phyloP scores from a whole-genome alignment of 31 red algal species.

The Asparagopsis taxiformis region DNA sequence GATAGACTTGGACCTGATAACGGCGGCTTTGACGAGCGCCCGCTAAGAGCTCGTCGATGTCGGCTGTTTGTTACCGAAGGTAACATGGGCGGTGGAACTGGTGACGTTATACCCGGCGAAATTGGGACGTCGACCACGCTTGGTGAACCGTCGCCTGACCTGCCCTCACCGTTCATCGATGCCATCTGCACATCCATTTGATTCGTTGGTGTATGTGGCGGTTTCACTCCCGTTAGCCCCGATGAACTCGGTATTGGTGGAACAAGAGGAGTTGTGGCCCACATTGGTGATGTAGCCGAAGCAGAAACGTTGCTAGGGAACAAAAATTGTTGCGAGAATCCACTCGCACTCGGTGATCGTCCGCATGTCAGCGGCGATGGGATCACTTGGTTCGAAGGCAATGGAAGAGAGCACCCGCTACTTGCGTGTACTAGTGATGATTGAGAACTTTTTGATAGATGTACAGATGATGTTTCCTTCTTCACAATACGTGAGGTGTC shows the following conservation, averaged over 20 bases:
- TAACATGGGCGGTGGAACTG: conserved; percentile 25
- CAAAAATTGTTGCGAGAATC: conserved; percentile 32
- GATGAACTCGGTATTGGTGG: not conserved
- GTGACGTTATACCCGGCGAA: conserved; percentile 48
- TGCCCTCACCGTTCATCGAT: not conserved
- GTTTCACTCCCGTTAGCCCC: not conserved
- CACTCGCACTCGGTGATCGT: conserved; percentile 23
- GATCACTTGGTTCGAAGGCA: conserved; percentile 1
- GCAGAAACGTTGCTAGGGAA: conserved; percentile 17
- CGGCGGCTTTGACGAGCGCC: conserved; percentile 20
- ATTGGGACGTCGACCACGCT: conserved; percentile 7
- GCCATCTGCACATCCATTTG: conserved; percentile 30
- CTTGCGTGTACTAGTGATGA: not conserved
- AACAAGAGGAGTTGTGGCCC: not conserved
- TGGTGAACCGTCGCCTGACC: conserved; percentile 28
- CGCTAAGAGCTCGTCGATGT: conserved; percentile 11
- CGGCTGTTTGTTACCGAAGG: conserved; percentile 4
- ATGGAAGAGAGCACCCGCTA: not conserved
- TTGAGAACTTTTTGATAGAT: not conserved
- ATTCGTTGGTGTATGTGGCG: not conserved
- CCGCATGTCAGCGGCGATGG: conserved; percentile 26
- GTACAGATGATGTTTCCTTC: conserved; percentile 3
- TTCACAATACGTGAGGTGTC: not conserved
- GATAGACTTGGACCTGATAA: conserved; percentile 21
- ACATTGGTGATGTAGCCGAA: not conserved